These are phyloP conservation scores for Phytophthora uliginosa DNA, from an alignment of 352 stramenopile genomes.

Conservation along the genomic window DNA sequence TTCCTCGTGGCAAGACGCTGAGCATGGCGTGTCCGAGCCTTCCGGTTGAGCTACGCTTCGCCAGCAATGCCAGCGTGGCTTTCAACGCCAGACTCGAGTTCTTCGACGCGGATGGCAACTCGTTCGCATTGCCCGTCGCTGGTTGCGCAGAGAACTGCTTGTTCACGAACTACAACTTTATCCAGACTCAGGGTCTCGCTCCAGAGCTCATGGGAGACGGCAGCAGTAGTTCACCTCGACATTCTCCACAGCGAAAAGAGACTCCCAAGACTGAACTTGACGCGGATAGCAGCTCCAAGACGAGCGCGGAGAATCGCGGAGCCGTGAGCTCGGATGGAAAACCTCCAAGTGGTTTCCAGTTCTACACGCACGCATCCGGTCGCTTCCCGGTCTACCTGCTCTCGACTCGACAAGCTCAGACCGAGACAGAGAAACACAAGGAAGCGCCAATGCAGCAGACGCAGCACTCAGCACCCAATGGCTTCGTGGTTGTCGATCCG, in stretches of 20 bases:
- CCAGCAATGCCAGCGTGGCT: slow-evolving; percentile 85
- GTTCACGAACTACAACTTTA: slow-evolving; percentile 92
- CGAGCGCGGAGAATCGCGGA: background rate
- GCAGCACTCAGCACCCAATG: slow-evolving; percentile 25
- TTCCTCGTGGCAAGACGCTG: slow-evolving; percentile 91
- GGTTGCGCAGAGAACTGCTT: slow-evolving; percentile 94
- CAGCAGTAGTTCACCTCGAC: slow-evolving; percentile 2
- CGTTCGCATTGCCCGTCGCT: slow-evolving; percentile 85
- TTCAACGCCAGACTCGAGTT: slow-evolving; percentile 95
- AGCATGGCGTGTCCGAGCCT: slow-evolving; percentile 86
- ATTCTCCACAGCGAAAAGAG: slow-evolving; percentile 21
- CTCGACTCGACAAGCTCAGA: slow-evolving; percentile 50
- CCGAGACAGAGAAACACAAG: slow-evolving; percentile 47
- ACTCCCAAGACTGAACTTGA: slow-evolving; percentile 1
- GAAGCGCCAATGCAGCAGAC: slow-evolving; percentile 22
- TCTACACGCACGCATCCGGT: slow-evolving; percentile 61
- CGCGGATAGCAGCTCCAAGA: background rate
- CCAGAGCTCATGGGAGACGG: slow-evolving; percentile 15
- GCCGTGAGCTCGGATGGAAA: slow-evolving; percentile 7
- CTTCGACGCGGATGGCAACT: slow-evolving; percentile 92
- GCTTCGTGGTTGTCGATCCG: slow-evolving; percentile 62
- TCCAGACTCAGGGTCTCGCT: slow-evolving; percentile 54
- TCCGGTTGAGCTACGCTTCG: slow-evolving; percentile 89
- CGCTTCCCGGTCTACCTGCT: slow-evolving; percentile 76
- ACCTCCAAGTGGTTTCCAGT: slow-evolving; percentile 28